A percentile compares a stretch with the other conserved stretches of the same genome.
Conservation (phyloP, 176 grass and related monocot genomes). For the Aegilops umbellulata region DNA sequence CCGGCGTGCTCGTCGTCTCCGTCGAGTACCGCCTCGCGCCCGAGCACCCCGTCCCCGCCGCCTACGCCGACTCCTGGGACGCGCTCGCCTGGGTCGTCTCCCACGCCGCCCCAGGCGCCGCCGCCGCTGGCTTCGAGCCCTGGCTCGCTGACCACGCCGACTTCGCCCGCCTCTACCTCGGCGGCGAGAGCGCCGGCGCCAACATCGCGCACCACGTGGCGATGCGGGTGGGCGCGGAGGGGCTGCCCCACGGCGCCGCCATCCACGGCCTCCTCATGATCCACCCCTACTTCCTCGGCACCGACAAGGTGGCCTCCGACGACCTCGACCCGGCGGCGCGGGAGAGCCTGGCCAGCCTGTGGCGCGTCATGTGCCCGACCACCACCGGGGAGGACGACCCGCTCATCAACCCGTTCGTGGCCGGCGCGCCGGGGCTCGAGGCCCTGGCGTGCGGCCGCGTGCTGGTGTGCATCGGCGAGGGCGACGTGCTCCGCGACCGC, state of each 20-base stretch:
- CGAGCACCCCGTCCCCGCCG: constrained; percentile 61
- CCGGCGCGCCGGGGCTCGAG: constrained; percentile 20
- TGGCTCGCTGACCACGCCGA: constrained; percentile 49
- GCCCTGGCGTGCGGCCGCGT: constrained; percentile 40
- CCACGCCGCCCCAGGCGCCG: background rate
- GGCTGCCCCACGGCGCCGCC: constrained; percentile 26
- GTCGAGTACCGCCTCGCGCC: constrained; percentile 73
- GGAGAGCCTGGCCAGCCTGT: constrained; percentile 41
- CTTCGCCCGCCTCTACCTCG: constrained; percentile 68
- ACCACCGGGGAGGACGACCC: constrained; percentile 57
- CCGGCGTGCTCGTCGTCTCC: constrained; percentile 49
- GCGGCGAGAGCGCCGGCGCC: constrained; percentile 75
- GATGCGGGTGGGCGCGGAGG: constrained; percentile 46
- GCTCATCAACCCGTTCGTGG: constrained; percentile 53
- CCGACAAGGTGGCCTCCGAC: constrained; percentile 44
- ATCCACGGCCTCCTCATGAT: constrained; percentile 63
- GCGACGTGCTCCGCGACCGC: constrained; percentile 57
- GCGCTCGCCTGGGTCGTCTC: constrained; percentile 69
- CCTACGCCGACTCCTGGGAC: constrained; percentile 48
- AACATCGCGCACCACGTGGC: constrained; percentile 83
- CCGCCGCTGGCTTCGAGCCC: background rate
- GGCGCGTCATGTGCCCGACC: constrained; percentile 57
- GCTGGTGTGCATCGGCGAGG: constrained; percentile 47
- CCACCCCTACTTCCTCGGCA: constrained; percentile 82
- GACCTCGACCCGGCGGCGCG: constrained; percentile 24